A percentile compares a stretch with the other conserved stretches of the same genome.
phyloP scores from a whole-genome alignment of 768 basidiomycete species.

The Hortiboletus campestris region DNA sequence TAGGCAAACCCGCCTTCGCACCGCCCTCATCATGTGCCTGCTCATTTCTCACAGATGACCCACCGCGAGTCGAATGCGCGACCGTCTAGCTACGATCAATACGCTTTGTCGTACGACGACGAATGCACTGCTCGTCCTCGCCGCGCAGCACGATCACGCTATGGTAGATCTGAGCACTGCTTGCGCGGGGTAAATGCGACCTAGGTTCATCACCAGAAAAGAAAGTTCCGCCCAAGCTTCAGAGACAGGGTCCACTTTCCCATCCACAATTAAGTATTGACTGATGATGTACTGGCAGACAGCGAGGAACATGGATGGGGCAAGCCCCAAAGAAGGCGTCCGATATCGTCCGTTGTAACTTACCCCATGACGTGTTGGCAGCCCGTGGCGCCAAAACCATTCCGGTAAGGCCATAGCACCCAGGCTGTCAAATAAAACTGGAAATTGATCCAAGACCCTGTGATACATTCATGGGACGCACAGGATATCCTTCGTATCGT shows the following conservation, averaged over 20 bases:
- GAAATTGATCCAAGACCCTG: not conserved
- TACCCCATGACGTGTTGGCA: too few species aligned
- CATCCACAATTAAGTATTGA: slow-evolving; percentile 8
- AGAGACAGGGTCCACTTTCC: slow-evolving; percentile 12
- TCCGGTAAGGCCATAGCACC: not conserved
- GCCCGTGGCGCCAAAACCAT: too few species aligned
- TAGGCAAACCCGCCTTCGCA: slow-evolving; percentile 3
- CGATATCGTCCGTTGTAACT: not conserved
- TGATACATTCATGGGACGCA: not conserved
- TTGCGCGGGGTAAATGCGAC: not conserved
- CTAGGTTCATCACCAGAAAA: slow-evolving; percentile 9
- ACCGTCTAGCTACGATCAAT: not conserved
- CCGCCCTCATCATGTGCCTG: slow-evolving; percentile 3
- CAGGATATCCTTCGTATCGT: not conserved
- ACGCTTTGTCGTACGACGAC: not conserved
- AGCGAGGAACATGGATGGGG: not conserved
- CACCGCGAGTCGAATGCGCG: not conserved
- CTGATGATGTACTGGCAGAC: not conserved
- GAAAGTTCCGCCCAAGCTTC: not conserved
- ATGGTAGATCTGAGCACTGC: not conserved
- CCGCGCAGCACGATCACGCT: not conserved
- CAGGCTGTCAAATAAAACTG: not conserved
- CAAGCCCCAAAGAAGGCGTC: slow-evolving; percentile 1
- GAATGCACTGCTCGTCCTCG: not conserved
- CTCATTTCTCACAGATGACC: not conserved